phyloP scores from a whole-genome alignment of 768 basidiomycete species.

The Leccinellum rugosiceps region DNA sequence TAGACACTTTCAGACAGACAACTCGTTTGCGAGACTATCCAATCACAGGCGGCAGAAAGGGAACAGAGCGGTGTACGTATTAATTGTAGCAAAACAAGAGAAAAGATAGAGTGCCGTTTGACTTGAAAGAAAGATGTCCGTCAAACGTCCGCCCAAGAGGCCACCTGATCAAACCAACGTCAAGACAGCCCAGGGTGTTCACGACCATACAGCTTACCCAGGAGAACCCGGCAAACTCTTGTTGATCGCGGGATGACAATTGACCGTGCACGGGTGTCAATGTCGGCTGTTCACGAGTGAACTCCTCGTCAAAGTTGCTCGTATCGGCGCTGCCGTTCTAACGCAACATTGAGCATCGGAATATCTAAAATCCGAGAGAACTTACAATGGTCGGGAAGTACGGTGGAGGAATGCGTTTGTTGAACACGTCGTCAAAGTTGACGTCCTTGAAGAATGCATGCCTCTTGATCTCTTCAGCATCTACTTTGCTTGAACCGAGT shows the following conservation, averaged over 20 bases:
- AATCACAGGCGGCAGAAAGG: slow-evolving; percentile 35
- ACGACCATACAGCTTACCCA: slow-evolving; percentile 54
- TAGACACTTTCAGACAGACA: slow-evolving; percentile 16
- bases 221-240: slow-evolving; percentile 96
- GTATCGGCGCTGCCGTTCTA: slow-evolving; percentile 85
- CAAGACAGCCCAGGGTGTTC: background rate
- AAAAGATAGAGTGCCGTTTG: slow-evolving; percentile 25
- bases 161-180: slow-evolving; percentile 23
- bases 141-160: slow-evolving; percentile 58
- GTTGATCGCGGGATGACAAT: slow-evolving; percentile 83
- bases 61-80: slow-evolving; percentile 28
- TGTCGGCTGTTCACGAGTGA: slow-evolving; percentile 95
- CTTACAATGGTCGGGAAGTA: slow-evolving; percentile 96
- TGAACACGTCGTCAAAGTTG: slow-evolving; percentile 92
- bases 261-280: slow-evolving; percentile 97
- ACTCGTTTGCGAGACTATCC: slow-evolving; percentile 33
- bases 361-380: slow-evolving; percentile 2
- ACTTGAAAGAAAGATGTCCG: slow-evolving; percentile 22
- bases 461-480: slow-evolving; percentile 95
- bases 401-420: slow-evolving; percentile 95
- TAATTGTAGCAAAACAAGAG: slow-evolving; percentile 34
- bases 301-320: slow-evolving; percentile 95
- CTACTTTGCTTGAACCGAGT: slow-evolving; percentile 85
- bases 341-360: slow-evolving; percentile 9
- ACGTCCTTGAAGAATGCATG: slow-evolving; percentile 99